phyloP scores from a whole-genome alignment of 805 yeast species.

The Candida rishiriensis region DNA sequence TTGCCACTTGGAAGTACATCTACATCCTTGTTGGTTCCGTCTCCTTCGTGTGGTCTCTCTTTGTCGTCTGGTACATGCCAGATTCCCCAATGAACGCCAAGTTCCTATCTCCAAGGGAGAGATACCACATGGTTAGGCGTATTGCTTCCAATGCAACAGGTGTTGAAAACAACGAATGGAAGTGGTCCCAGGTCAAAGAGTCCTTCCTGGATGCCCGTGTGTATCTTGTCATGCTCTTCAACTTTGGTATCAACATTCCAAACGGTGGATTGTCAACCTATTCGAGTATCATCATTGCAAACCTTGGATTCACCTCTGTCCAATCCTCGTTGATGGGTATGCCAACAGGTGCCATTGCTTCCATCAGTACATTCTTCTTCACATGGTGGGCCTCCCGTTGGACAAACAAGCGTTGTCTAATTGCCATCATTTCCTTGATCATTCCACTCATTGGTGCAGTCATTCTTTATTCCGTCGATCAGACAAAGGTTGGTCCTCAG shows the following conservation, averaged over 20 bases:
- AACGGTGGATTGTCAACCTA: slow-evolving; percentile 57
- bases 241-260: slow-evolving; percentile 45
- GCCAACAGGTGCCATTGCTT: slow-evolving; percentile 29
- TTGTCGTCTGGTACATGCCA: slow-evolving; percentile 24
- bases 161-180: slow-evolving; percentile 50
- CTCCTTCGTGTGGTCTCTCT: no score
- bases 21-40: no score
- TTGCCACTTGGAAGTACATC: no score
- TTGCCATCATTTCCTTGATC: slow-evolving; percentile 23
- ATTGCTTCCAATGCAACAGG: slow-evolving; percentile 59
- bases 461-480: slow-evolving; percentile 27
- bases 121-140: slow-evolving; percentile 45
- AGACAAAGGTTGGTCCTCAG: slow-evolving; percentile 19
- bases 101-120: slow-evolving; percentile 46
- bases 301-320: slow-evolving; percentile 25
- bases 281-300: slow-evolving; percentile 32
- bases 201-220: slow-evolving; percentile 48
- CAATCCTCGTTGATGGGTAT: slow-evolving; percentile 31
- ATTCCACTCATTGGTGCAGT: slow-evolving; percentile 28
- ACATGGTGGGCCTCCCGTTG: no score
- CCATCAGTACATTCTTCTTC: slow-evolving; percentile 7
- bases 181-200: slow-evolving; percentile 52
- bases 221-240: slow-evolving; percentile 45
- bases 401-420: slow-evolving; percentile 15
- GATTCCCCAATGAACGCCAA: slow-evolving; percentile 50